Percentiles rank a stretch among this genome's conserved stretches.
These are phyloP conservation scores for Takakia lepidozioides DNA, from an alignment of 225 moss, liverwort and hornwort genomes.

Conservation along the genomic window DNA sequence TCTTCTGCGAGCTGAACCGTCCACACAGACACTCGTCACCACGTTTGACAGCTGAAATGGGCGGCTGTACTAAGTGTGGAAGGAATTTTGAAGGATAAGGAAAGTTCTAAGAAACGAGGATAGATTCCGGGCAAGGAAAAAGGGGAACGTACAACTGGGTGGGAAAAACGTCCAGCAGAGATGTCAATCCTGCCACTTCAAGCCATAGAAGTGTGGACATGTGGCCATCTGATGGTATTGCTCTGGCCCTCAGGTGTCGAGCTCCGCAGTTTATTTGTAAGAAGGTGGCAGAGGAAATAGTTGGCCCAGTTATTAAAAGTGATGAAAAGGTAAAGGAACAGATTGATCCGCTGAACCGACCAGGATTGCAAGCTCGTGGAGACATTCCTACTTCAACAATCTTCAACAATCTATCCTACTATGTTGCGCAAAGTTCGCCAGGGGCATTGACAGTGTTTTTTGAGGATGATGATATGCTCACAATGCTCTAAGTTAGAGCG, in stretches of 20 bases:
- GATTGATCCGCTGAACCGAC: slow-evolving; percentile 30
- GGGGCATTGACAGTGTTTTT: neutral
- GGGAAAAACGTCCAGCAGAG: too few species aligned
- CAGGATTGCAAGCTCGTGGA: slow-evolving; percentile 38
- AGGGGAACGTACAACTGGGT: too few species aligned
- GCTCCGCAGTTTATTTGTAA: slow-evolving; percentile 39
- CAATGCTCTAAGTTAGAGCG: too few species aligned
- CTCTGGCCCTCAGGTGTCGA: slow-evolving; percentile 50
- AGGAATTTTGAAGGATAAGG: too few species aligned
- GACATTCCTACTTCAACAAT: slow-evolving; percentile 2
- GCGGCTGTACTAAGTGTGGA: too few species aligned
- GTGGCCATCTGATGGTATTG: slow-evolving; percentile 59
- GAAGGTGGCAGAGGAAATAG: slow-evolving; percentile 41
- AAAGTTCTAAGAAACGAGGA: too few species aligned
- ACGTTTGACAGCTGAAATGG: too few species aligned
- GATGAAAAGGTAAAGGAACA: slow-evolving; percentile 13
- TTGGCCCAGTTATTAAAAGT: slow-evolving; percentile 16
- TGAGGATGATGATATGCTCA: neutral
- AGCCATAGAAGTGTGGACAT: slow-evolving; percentile 34
- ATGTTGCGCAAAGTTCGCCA: neutral
- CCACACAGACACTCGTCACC: too few species aligned
- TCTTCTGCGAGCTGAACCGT: too few species aligned
- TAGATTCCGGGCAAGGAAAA: too few species aligned
- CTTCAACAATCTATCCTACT: slow-evolving; percentile 6
- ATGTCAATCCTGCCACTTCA: slow-evolving; percentile 3